Conservation (phyloP, 2,329 filamentous ascomycete species). For the Alternaria infectoria region DNA sequence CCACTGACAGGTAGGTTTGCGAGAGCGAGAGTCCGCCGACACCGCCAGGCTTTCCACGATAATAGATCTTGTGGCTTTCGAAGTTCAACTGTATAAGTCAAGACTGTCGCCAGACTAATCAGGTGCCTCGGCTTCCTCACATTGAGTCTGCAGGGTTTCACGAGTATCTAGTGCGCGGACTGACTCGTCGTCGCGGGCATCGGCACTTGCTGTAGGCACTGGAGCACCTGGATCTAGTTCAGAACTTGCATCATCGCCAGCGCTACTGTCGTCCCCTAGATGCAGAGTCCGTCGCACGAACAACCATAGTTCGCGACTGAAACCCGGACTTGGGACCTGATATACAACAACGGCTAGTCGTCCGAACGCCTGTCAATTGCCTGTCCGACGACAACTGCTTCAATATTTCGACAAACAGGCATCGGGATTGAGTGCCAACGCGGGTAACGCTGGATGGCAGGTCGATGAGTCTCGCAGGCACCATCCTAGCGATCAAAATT, state of each 20-base stretch:
- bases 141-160: background rate
- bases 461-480: background rate
- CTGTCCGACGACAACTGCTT: background rate
- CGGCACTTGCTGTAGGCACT: constrained; percentile 5
- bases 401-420: background rate
- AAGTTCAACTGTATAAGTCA: background rate
- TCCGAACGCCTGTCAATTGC: background rate
- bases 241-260: background rate
- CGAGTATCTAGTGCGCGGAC: background rate
- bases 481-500: background rate
- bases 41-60: background rate
- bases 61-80: background rate
- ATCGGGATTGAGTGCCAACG: background rate
- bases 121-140: background rate
- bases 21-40: background rate
- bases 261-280: background rate
- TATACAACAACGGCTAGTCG: background rate
- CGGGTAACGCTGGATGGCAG: background rate
- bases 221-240: background rate
- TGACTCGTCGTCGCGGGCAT: constrained; percentile 2
- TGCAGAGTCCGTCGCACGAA: constrained; percentile 4
- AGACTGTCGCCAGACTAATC: background rate
- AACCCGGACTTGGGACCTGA: background rate
- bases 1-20: background rate
- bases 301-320: background rate